These are phyloP conservation scores for Diaporthe nobilis DNA, from an alignment of 2,329 filamentous ascomycete species.

Conservation along the genomic window DNA sequence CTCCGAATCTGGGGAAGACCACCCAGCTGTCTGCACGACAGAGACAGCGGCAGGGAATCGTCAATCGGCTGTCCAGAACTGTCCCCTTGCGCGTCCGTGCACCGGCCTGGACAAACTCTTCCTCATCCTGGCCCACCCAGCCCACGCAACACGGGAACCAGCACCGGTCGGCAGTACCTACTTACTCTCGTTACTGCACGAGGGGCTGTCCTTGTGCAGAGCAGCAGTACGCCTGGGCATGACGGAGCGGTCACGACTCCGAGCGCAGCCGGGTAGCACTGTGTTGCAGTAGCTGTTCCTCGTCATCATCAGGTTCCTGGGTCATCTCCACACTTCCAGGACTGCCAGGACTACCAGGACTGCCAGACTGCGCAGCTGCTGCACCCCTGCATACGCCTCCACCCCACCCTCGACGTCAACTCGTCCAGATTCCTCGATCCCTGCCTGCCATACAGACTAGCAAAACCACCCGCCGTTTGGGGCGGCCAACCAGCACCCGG, in stretches of 20 bases:
- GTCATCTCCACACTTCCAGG: background rate
- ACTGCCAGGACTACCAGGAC: background rate
- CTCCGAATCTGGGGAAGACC: conserved; percentile 22
- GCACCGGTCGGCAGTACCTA: background rate
- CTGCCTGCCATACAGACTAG: conserved; percentile 15
- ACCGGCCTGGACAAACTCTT: conserved; percentile 21
- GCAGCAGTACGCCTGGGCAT: background rate
- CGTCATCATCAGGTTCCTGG: background rate
- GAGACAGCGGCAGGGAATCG: conserved; percentile 4
- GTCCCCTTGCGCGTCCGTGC: conserved; percentile 1
- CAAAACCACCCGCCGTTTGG: background rate
- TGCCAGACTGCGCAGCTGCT: background rate
- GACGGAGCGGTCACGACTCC: background rate
- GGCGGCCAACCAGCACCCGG: conserved; percentile 3
- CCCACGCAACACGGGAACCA: background rate
- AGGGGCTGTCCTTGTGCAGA: background rate
- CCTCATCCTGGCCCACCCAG: background rate
- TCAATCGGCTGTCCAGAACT: background rate
- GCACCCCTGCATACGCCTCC: conserved; percentile 14
- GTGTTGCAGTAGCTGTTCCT: background rate
- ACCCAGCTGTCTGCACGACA: conserved; percentile 9
- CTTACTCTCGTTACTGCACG: background rate
- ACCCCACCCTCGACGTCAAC: conserved; percentile 28
- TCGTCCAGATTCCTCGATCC: conserved; percentile 25
- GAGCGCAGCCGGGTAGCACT: background rate